These are phyloP conservation scores for Telfairia occidentalis DNA, from an alignment of 331 rosid species.

Conservation along the genomic window DNA sequence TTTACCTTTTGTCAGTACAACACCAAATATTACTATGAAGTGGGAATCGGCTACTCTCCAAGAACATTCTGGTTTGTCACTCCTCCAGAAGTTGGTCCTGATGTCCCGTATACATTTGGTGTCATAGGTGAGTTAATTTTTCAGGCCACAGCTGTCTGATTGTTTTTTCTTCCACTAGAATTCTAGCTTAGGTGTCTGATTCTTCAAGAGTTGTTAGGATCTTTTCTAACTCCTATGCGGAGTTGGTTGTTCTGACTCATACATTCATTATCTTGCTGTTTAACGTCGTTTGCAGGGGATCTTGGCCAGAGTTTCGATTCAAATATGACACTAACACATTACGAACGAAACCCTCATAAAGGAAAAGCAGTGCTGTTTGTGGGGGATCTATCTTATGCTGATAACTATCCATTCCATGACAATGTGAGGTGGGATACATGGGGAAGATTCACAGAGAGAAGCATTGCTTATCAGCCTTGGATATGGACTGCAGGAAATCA, in stretches of 20 bases:
- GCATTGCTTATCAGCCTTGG: conserved; percentile 67
- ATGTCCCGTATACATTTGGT: conserved; percentile 45
- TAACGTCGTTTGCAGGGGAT: conserved; percentile 29
- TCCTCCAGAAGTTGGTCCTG: conserved; percentile 47
- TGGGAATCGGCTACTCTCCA: conserved; percentile 36
- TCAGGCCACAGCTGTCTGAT: not conserved
- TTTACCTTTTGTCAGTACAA: conserved; percentile 21
- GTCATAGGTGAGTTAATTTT: conserved; percentile 28
- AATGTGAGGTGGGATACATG: conserved; percentile 71
- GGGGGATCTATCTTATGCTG: conserved; percentile 54
- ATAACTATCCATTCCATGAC: conserved; percentile 51
- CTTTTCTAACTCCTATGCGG: not conserved
- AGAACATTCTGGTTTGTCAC: conserved; percentile 41
- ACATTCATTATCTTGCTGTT: not conserved
- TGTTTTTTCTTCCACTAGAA: not conserved
- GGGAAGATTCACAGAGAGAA: conserved; percentile 63
- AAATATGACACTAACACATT: conserved; percentile 54
- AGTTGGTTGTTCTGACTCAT: not conserved
- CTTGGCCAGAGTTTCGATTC: conserved; percentile 78
- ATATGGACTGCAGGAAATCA: conserved; percentile 49
- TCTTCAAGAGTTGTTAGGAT: not conserved
- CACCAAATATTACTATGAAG: conserved; percentile 41
- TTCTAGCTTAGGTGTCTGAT: not conserved
- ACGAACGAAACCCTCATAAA: conserved; percentile 30
- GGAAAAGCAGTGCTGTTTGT: conserved; percentile 29